A percentile compares a stretch with the other conserved stretches of the same genome.
Evolutionary conservation across 2,329 filamentous ascomycete genomes (phyloP).

Genomic region (Ophiostoma angusticollis): DNA sequence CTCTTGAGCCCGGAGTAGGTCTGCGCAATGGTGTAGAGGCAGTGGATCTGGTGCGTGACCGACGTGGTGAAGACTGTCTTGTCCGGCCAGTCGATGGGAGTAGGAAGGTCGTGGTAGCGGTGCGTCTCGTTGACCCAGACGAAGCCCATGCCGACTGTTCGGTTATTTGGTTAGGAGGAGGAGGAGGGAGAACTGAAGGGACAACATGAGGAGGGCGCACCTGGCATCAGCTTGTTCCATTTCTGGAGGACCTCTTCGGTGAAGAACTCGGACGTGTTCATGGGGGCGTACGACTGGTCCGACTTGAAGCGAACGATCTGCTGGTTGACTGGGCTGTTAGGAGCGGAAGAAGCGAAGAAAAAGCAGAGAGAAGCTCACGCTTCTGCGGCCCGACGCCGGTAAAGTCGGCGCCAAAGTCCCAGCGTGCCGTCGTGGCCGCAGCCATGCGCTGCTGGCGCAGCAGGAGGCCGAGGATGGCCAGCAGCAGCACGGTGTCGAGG

Average conservation of each 20-base stretch:
- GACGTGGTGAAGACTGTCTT: constrained; percentile 26
- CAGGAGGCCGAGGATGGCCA: constrained; percentile 26
- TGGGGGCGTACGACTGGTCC: constrained; percentile 23
- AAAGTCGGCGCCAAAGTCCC: constrained; percentile 25
- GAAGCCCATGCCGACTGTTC: constrained; percentile 24
- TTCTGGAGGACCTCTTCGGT: constrained; percentile 21
- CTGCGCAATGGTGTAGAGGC: constrained; percentile 29
- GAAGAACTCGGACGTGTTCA: constrained; percentile 26
- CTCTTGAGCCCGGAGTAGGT: constrained; percentile 30
- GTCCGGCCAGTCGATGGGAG: constrained; percentile 22
- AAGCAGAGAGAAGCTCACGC: no score
- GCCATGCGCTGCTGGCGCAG: constrained; percentile 19
- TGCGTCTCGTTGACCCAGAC: constrained; percentile 24
- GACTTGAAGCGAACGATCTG: constrained; percentile 22
- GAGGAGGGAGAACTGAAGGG: neutral
- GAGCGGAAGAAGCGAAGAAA: no score
- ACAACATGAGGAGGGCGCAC: constrained; percentile 12
- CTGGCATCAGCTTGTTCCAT: constrained; percentile 26
- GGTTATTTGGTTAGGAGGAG: constrained; percentile 4
- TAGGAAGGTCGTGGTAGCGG: constrained; percentile 24
- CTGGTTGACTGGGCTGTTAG: constrained; percentile 21
- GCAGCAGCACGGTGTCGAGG: constrained; percentile 25
- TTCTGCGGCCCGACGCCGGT: constrained; percentile 23
- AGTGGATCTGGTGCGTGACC: constrained; percentile 26
- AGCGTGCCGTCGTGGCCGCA: constrained; percentile 12